Percentiles rank a stretch among this genome's conserved stretches.
These are phyloP conservation scores for Apophysomyces trapeziformis DNA, from an alignment of 371 early-diverging fungal genomes.

Conservation along the genomic window DNA sequence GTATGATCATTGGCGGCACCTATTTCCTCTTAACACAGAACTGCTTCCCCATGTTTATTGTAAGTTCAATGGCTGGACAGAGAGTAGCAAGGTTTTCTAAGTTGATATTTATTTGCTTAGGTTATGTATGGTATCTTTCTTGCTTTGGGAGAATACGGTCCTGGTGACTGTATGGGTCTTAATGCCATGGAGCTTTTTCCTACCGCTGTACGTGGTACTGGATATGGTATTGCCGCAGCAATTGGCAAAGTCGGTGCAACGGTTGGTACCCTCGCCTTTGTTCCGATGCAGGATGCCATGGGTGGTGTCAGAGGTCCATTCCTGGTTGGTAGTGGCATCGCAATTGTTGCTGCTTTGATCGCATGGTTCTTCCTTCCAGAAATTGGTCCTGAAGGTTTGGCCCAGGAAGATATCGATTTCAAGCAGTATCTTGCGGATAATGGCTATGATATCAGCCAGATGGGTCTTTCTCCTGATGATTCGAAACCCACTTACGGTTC, in stretches of 20 bases:
- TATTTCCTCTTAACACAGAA: constrained; percentile 50
- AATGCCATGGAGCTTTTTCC: constrained; percentile 62
- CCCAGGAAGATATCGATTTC: constrained; percentile 58
- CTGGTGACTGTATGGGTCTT: constrained; percentile 62
- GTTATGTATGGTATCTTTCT: constrained; percentile 67
- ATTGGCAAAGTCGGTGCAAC: constrained; percentile 61
- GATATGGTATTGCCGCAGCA: constrained; percentile 68
- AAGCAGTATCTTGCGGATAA: constrained; percentile 51
- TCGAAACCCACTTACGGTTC: constrained; percentile 8
- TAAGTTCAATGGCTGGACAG: constrained; percentile 14
- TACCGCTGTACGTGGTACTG: constrained; percentile 66
- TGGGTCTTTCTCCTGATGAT: constrained; percentile 30
- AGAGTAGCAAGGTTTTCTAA: background rate
- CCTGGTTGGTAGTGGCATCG: constrained; percentile 43
- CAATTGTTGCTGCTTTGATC: constrained; percentile 33
- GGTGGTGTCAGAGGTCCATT: constrained; percentile 45
- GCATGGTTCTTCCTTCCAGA: constrained; percentile 42
- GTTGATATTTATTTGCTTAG: background rate
- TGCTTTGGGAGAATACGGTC: constrained; percentile 60
- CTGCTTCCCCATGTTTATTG: constrained; percentile 63
- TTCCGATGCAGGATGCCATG: constrained; percentile 45
- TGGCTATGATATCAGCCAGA: constrained; percentile 53
- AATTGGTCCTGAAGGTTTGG: constrained; percentile 47
- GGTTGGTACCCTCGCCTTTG: constrained; percentile 47
- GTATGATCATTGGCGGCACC: constrained; percentile 62